phyloP scores from a whole-genome alignment of 169 alveolate genomes.

The Prorocentrum cordatum region DNA sequence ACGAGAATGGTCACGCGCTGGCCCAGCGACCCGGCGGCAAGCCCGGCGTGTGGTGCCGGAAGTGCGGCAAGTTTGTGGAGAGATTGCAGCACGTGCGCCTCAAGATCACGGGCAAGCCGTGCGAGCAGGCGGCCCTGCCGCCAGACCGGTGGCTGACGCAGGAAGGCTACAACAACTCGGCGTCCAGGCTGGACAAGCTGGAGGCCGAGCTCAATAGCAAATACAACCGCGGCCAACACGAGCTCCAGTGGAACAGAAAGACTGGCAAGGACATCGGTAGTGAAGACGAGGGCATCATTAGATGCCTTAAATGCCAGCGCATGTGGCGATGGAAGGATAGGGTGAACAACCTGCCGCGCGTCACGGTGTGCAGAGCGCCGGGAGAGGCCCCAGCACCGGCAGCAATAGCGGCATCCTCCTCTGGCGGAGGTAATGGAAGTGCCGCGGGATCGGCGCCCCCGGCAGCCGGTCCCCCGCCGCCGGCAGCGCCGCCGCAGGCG shows the following conservation, averaged over 20 bases:
- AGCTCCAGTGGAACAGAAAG: not conserved
- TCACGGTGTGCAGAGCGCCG: not conserved
- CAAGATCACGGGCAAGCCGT: not conserved
- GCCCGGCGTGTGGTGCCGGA: not conserved
- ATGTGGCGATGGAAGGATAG: conserved; percentile 18
- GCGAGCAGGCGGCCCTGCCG: not conserved
- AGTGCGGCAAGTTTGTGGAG: not conserved
- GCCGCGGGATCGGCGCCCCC: not conserved
- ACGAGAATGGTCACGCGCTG: not conserved
- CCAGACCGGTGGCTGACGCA: not conserved
- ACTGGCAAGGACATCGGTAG: not conserved
- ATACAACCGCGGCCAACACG: not conserved
- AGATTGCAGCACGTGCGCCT: not conserved
- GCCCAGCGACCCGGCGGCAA: not conserved
- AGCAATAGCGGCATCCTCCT: not conserved
- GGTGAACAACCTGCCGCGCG: not conserved
- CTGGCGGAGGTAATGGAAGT: not conserved
- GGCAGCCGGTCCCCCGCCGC: not conserved
- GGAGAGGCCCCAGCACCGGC: not conserved
- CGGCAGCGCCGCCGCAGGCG: not conserved
- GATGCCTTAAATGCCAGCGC: not conserved
- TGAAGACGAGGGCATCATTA: not conserved
- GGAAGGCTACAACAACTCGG: not conserved
- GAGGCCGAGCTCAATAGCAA: not conserved
- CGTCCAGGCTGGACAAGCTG: not conserved